Evolutionary conservation across 805 yeast genomes (phyloP).

Genomic region (Myxozyma mucilagina): DNA sequence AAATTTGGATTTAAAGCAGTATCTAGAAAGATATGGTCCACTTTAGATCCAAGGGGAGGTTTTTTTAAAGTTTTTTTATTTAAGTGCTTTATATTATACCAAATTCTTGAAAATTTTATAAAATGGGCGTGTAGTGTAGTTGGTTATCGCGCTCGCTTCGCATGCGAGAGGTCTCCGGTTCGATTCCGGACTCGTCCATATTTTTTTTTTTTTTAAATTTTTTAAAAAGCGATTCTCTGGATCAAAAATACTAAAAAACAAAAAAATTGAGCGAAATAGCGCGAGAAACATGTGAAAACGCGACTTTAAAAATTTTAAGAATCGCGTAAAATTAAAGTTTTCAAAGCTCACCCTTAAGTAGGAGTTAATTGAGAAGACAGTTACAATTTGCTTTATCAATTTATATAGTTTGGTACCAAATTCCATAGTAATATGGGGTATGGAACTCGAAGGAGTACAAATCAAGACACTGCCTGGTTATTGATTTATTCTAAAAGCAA

Average conservation of each 20-base stretch:
- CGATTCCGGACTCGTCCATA: slow-evolving; percentile 35
- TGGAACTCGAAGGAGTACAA: background rate
- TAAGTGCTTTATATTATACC: background rate
- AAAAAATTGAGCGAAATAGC: background rate
- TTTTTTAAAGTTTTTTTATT: no score
- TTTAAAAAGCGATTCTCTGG: background rate
- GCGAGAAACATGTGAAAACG: background rate
- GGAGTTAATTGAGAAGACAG: no score
- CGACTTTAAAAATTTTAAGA: background rate
- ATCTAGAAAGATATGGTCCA: no score
- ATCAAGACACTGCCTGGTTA: background rate
- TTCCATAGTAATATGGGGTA: background rate
- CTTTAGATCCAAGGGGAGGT: no score
- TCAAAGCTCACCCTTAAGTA: no score
- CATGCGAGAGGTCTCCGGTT: slow-evolving; percentile 36
- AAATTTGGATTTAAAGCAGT: no score
- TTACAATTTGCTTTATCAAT: background rate
- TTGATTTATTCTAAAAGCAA: background rate
- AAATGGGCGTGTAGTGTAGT: slow-evolving; percentile 34
- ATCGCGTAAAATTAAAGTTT: slow-evolving; percentile 9
- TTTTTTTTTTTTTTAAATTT: slow-evolving; percentile 6
- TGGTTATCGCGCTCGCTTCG: slow-evolving; percentile 36
- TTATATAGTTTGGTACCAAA: background rate
- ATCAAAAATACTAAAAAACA: background rate
- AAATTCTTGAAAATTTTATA: background rate